These are phyloP conservation scores for Solanum medicagineum DNA, from an alignment of 257 asterid genomes.

Conservation along the genomic window DNA sequence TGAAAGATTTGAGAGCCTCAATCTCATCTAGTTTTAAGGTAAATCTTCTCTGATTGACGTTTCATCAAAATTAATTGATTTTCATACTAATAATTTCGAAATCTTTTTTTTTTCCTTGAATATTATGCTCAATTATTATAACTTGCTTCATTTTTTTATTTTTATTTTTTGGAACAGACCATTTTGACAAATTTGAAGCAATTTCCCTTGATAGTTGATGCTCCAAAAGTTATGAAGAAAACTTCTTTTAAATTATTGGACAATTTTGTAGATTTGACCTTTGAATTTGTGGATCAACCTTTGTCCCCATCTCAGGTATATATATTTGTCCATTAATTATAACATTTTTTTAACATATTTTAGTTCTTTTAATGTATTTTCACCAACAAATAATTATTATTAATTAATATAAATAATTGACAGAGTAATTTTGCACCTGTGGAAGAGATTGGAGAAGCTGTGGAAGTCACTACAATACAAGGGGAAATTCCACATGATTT, in stretches of 20 bases:
- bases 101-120: neutral
- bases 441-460: constrained; percentile 37
- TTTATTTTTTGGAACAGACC: neutral
- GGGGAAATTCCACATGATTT: constrained; percentile 44
- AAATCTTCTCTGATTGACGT: neutral
- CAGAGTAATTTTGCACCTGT: constrained; percentile 63
- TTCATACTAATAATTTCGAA: neutral
- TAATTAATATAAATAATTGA: neutral
- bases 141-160: neutral
- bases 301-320: neutral
- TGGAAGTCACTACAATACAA: constrained; percentile 6
- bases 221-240: neutral
- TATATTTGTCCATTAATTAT: neutral
- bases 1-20: neutral
- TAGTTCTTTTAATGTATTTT: neutral
- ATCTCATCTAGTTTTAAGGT: neutral
- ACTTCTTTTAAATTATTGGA: neutral
- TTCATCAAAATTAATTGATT: neutral
- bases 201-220: neutral
- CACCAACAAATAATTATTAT: neutral
- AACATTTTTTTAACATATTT: neutral
- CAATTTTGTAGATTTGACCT: neutral
- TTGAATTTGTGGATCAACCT: neutral
- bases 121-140: neutral
- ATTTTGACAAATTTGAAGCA: neutral